Evolutionary conservation across 2,329 filamentous ascomycete species (phyloP), one percentile per base, ranked within the genome.

Genomic region (Diaporthe sp.): DNA sequence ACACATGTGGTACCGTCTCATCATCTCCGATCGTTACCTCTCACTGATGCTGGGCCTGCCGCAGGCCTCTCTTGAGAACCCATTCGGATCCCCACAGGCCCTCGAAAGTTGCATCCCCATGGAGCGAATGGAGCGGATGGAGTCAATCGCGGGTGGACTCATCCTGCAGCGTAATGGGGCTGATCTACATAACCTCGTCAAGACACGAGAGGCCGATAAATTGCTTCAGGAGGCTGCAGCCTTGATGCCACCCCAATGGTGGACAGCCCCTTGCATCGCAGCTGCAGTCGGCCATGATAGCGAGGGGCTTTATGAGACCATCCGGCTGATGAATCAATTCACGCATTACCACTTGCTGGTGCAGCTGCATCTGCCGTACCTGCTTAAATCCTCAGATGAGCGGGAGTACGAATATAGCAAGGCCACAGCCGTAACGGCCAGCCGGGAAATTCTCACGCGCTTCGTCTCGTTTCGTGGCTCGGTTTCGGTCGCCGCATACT

Each of bases 41-140:
- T 88, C 83, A 4, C 78, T 89, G 31, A 83, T 88, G 80, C 80
- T 90, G 0, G 87, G 87, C 12, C 81, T 89, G 4, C 85, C 86
- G 1, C 86, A 85, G 57, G 84, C 82, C n/a, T 78, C 81, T 4
- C 70, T 77, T 10, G 82, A 84, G 37, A 78, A 76, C 28, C 67
- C 49, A 22, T 84, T 84, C 44, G 80, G 79, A 5, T 78, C 75
- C 15, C 77, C 81, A 0, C 70, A 80, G n/a, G 77, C 78, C 10
- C 75, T 86, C 20, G 81, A 81, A 49, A 74, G 53, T 17, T 82
- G 81, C 68, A 78, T 78, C 3, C 81, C 79, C 10, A 77, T 83
- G 68, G 82, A 82, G 22, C 81, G 81, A 6, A 80, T 87, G 63
- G 85, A 87, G 76, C 82, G 83, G 25, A 78, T 83, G 10, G 79